Conservation (phyloP, 345 rosid genomes). For the Pistacia integerrima region DNA sequence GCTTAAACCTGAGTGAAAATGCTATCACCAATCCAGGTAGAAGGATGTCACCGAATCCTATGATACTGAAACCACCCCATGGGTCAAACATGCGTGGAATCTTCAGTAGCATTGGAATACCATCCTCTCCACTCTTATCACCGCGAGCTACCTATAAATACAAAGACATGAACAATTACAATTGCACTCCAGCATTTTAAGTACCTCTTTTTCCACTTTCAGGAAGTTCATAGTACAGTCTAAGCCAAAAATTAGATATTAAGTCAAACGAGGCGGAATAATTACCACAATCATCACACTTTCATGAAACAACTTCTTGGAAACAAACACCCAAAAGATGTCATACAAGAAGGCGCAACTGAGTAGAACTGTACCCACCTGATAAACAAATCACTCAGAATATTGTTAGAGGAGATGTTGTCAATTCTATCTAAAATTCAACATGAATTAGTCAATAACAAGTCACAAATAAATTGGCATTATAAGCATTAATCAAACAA, state of each 20-base stretch:
- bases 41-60: slow-evolving; percentile 98
- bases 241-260: slow-evolving; percentile 13
- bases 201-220: background rate
- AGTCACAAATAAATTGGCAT: background rate
- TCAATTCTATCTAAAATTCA: background rate
- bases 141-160: slow-evolving; percentile 89
- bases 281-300: slow-evolving; percentile 99
- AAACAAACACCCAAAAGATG: slow-evolving; percentile 98
- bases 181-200: slow-evolving; percentile 12
- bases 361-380: slow-evolving; percentile 98
- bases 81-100: slow-evolving; percentile 98
- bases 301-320: slow-evolving; percentile 92
- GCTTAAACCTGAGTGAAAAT: slow-evolving; percentile 79
- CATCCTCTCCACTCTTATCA: slow-evolving; percentile 93
- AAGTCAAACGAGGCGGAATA: slow-evolving; percentile 22
- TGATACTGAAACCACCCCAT: slow-evolving; percentile 99
- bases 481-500: background rate
- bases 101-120: slow-evolving; percentile 96
- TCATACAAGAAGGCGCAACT: slow-evolving; percentile 95
- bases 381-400: slow-evolving; percentile 27
- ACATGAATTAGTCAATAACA: background rate
- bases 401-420: slow-evolving; percentile 15
- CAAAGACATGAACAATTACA: slow-evolving; percentile 14
- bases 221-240: background rate
- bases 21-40: slow-evolving; percentile 90